Conservation (phyloP, 129 eudicot species). For the sunflower (Helianthus annuus) region DNA sequence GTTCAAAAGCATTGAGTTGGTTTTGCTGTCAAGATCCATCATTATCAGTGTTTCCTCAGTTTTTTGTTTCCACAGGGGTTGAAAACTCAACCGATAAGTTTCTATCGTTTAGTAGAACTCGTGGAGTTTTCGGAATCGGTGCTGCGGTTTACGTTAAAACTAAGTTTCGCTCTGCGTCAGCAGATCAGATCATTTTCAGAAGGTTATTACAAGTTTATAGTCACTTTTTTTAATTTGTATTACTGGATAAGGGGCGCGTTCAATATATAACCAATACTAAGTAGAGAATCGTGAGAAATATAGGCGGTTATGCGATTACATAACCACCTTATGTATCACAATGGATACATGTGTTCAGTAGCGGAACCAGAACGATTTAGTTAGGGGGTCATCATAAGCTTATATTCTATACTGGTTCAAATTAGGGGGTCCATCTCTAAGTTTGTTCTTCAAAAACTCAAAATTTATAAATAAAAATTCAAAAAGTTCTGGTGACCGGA, state of each 20-base stretch:
- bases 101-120: slow-evolving; percentile 38
- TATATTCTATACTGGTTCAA: too few relatives aligned
- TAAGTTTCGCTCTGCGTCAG: slow-evolving; percentile 32
- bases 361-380: too few relatives aligned
- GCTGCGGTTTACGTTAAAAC: slow-evolving; percentile 56
- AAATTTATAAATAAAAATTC: too few relatives aligned
- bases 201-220: slow-evolving; percentile 46
- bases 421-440: too few relatives aligned
- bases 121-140: slow-evolving; percentile 82
- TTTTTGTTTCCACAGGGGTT: slow-evolving; percentile 62
- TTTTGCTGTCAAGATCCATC: slow-evolving; percentile 74
- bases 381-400: too few relatives aligned
- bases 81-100: slow-evolving; percentile 49
- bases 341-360: too few relatives aligned
- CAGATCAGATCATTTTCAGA: slow-evolving; percentile 26
- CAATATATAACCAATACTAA: too few relatives aligned
- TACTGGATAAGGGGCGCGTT: neutral
- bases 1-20: slow-evolving; percentile 79
- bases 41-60: slow-evolving; percentile 76
- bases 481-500: too few relatives aligned
- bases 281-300: too few relatives aligned
- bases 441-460: too few relatives aligned
- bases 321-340: too few relatives aligned
- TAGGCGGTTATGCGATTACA: too few relatives aligned
- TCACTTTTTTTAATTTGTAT: neutral